Evolutionary conservation across 176 grass and related monocot genomes (phyloP).

Genomic region (Oryza officinalis): DNA sequence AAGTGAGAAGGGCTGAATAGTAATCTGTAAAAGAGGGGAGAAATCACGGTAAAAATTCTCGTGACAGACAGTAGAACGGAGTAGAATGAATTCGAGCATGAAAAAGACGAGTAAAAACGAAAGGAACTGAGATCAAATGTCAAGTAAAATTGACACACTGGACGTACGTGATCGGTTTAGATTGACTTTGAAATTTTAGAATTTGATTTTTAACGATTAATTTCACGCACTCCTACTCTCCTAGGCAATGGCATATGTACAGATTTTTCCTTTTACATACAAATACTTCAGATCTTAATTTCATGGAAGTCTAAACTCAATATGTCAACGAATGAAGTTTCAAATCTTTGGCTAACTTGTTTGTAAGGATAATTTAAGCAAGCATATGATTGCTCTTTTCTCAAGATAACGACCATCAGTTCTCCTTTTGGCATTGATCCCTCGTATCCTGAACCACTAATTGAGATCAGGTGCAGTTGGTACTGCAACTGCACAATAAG

Average conservation of each 20-base stretch:
- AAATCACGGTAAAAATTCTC: background rate
- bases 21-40: no score
- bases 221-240: no score
- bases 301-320: background rate
- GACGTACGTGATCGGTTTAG: no score
- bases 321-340: background rate
- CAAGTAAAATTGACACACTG: background rate
- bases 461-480: no score
- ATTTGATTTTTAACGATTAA: no score
- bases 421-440: background rate
- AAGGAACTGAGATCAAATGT: background rate
- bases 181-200: no score
- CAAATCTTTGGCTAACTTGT: background rate
- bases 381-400: background rate
- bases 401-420: background rate
- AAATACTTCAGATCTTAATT: no score
- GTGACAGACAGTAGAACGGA: background rate
- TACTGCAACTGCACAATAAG: no score
- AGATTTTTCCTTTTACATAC: no score
- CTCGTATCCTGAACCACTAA: background rate
- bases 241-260: no score
- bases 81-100: background rate
- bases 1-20: no score
- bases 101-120: background rate
- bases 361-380: background rate